These are phyloP conservation scores for Sporothrix inflata DNA, from an alignment of 2,329 filamentous ascomycete species.

Conservation along the genomic window DNA sequence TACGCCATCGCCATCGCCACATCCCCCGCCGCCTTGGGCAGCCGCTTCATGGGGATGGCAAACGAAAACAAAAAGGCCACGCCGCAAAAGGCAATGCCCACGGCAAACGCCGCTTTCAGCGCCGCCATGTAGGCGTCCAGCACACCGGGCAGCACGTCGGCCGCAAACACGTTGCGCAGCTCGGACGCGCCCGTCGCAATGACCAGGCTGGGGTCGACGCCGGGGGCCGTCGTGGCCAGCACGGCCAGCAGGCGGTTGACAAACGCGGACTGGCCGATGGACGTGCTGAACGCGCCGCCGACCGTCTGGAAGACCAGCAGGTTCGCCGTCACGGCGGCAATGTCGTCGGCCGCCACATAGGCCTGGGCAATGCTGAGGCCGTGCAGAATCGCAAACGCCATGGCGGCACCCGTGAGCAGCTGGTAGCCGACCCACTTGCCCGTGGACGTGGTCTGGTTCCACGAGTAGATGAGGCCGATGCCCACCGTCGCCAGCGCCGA, in stretches of 20 bases:
- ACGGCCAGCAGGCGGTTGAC: slow-evolving; percentile 31
- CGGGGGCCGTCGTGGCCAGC: slow-evolving; percentile 35
- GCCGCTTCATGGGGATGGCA: slow-evolving; percentile 4
- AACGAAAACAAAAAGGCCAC: not conserved
- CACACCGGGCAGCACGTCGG: slow-evolving; percentile 51
- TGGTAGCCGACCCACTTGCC: slow-evolving; percentile 46
- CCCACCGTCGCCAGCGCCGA: slow-evolving; percentile 36
- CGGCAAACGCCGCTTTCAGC: slow-evolving; percentile 36
- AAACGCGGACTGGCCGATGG: slow-evolving; percentile 28
- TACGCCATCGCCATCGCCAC: not conserved
- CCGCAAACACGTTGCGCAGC: slow-evolving; percentile 51
- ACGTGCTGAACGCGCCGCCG: slow-evolving; percentile 54
- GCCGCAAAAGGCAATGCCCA: slow-evolving; percentile 11
- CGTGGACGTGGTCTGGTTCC: slow-evolving; percentile 37
- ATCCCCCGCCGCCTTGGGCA: not conserved
- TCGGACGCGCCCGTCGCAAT: slow-evolving; percentile 50
- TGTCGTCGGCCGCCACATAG: slow-evolving; percentile 45
- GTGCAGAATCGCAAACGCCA: slow-evolving; percentile 45
- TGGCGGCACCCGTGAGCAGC: slow-evolving; percentile 28
- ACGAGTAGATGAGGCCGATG: slow-evolving; percentile 42
- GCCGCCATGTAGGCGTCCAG: slow-evolving; percentile 59
- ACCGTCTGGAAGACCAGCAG: slow-evolving; percentile 63
- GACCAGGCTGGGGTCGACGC: slow-evolving; percentile 33
- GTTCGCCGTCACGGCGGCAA: slow-evolving; percentile 46
- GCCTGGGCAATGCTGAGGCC: slow-evolving; percentile 52